Evolutionary conservation across 1,139 yeast genomes (phyloP).

Genomic region (Debaryomyces udenii): DNA sequence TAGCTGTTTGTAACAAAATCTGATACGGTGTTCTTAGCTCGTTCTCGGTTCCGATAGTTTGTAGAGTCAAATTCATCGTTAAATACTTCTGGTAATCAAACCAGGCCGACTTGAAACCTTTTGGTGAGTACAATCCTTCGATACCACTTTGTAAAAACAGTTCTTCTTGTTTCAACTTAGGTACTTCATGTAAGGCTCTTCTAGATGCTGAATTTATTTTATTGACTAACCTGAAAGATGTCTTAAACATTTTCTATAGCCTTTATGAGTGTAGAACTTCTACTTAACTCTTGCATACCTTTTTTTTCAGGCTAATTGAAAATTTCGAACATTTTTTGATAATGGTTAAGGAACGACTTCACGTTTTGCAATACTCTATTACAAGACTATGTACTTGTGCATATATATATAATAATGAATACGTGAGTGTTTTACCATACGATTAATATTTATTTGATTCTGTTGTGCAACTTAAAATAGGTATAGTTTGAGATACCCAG

Average conservation of each 20-base stretch:
- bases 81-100: conserved; percentile 72
- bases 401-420: no score
- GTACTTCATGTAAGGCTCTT: conserved; percentile 65
- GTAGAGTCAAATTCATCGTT: conserved; percentile 68
- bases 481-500: conserved; percentile 73
- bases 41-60: conserved; percentile 77
- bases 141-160: conserved; percentile 55
- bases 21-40: conserved; percentile 82
- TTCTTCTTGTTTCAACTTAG: conserved; percentile 51
- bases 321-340: conserved; percentile 9
- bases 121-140: conserved; percentile 67
- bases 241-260: conserved; percentile 9
- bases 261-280: background rate
- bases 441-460: conserved; percentile 15
- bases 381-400: background rate
- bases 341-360: conserved; percentile 8
- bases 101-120: conserved; percentile 80
- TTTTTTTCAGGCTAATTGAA: conserved; percentile 3
- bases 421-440: no score
- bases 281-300: no score
- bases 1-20: conserved; percentile 72
- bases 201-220: conserved; percentile 7
- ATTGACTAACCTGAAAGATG: conserved; percentile 6
- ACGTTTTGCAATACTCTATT: background rate
- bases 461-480: conserved; percentile 34